Base-by-base conservation (phyloP, 495 filamentous ascomycete genomes). In the Lasiosphaeria ovina region DNA sequence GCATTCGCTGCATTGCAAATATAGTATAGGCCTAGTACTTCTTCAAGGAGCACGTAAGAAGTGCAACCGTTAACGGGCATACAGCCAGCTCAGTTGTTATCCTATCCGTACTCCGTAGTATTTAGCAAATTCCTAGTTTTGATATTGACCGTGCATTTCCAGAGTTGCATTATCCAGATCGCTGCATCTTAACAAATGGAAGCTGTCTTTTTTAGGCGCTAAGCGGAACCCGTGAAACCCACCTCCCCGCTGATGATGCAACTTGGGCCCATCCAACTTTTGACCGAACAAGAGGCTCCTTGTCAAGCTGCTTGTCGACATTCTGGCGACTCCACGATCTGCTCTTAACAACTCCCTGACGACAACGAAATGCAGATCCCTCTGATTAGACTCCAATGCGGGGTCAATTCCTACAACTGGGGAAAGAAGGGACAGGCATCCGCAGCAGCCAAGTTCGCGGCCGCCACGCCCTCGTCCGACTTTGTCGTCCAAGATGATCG, bases 371-470 rank as follows among this genome's bases (percentile, higher is more conserved):
- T 74, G 69, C 73, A 72, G 77, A 71, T 96, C 51, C 94, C 94
- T 67, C 78, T 98, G 51, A 85, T 96, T 72, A 86, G 91, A 54
- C 85, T 98, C 66, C 92, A 96, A 76, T 97, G 94, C 79, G 93
- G 93, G 66, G 91, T 93, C 65, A 98, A 98, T 72, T 97, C 93
- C 74, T 98, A 98, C 73, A 94, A 97, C 75, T 24, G 24, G 24
- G 24, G 24, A 24, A 24, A 24, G 24, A 24, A 24, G 24, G 93
- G 93, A 62, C 82, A 83, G 40, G 79, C 89, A 33, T 97, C 93
- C 34, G 83, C 89, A 33, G 86, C 90, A 61, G 87, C 91, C 53
- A 85, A 84, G 57, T 94, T 87, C 71, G 91, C 91, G 58, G 87
- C 88, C 35, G 90, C 86, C 53, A 95, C 87, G 44, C 86, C 91